phyloP scores from a whole-genome alignment of 1,139 yeast species.

The Yamadazyma pseudoaaseri region DNA sequence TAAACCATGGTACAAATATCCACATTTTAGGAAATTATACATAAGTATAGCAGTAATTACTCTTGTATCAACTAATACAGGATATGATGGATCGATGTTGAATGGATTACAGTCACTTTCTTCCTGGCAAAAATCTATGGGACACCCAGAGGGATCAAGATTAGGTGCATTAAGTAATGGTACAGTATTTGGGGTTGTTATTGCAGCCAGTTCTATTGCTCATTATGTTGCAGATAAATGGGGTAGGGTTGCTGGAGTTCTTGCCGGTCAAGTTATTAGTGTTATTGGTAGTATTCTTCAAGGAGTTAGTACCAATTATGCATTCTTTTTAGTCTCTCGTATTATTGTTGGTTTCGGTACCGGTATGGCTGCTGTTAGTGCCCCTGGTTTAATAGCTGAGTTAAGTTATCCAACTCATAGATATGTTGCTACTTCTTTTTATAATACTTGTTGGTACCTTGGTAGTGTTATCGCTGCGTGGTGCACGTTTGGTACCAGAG shows the following conservation, averaged over 20 bases:
- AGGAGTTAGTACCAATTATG: constrained; percentile 23
- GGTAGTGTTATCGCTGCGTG: constrained; percentile 59
- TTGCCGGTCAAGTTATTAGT: constrained; percentile 24
- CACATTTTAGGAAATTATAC: constrained; percentile 36
- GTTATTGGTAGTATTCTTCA: constrained; percentile 42
- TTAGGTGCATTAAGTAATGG: constrained; percentile 44
- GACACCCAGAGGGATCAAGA: constrained; percentile 36
- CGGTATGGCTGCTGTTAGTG: constrained; percentile 38
- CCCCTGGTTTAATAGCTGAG: constrained; percentile 42
- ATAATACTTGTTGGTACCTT: constrained; percentile 49
- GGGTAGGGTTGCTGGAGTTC: constrained; percentile 35
- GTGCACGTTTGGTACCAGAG: constrained; percentile 22
- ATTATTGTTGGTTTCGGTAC: constrained; percentile 17
- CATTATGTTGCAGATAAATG: constrained; percentile 23
- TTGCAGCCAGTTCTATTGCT: constrained; percentile 16
- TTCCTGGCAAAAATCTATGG: constrained; percentile 26
- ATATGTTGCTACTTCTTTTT: constrained; percentile 42
- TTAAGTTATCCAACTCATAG: constrained; percentile 49
- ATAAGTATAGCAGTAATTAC: constrained; percentile 25
- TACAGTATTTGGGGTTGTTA: background rate
- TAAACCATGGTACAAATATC: constrained; percentile 22
- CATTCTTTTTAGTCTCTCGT: constrained; percentile 7
- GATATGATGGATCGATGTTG: constrained; percentile 53
- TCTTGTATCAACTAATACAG: constrained; percentile 46
- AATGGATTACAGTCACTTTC: constrained; percentile 49